Evolutionary conservation across 2,329 filamentous ascomycete species (phyloP), one percentile per base, ranked within the genome.

Genomic region (Ilyonectria robusta): DNA sequence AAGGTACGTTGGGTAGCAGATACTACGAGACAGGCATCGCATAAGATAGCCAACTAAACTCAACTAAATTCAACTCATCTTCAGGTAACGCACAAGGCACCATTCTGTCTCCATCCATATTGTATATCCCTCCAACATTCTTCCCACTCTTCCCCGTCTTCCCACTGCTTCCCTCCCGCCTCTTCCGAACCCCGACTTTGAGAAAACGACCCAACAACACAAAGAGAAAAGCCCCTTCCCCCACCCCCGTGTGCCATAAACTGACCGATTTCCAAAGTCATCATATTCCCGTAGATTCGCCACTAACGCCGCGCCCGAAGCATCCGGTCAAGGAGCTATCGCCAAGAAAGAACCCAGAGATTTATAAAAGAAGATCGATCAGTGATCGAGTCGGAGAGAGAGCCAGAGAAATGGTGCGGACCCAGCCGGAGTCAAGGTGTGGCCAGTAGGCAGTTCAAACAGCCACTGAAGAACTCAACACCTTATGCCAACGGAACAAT

Each of bases 261-360:
- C 60, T 59, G 59, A 65, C 71, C 61, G 55, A 51, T 61, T 66
- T 62, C 65, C 68, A 67, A 71, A 67, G 69, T 61, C 73, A 69
- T 70, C 37, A 59, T 68, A 68, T 65, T 65, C 56, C 73, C 71
- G 50, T 57, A 46, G 67, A 46, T 75, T 75, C 73, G 73, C 73
- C 73, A 63, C 66, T 60, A 75, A 75, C 73, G 73, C 73, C 73
- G 69, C 70, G 73, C 73, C 73, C 73, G 62, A 65, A 75, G 75
- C 64, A 63, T 70, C 73, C 73, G 70, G 65, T 64, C 71, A 57
- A 71, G 70, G 70, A 70, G 71, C 66, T 71, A 64, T 72, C 62
- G 70, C 70, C 71, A 69, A 70, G 59, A 70, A 73, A 68, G 69
- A 70, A 59, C 70, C 72, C 63, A 63, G 55, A 67, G 64, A 65